Conservation (phyloP, 179 eudicot genomes). For the Heliamphora pulchella region DNA sequence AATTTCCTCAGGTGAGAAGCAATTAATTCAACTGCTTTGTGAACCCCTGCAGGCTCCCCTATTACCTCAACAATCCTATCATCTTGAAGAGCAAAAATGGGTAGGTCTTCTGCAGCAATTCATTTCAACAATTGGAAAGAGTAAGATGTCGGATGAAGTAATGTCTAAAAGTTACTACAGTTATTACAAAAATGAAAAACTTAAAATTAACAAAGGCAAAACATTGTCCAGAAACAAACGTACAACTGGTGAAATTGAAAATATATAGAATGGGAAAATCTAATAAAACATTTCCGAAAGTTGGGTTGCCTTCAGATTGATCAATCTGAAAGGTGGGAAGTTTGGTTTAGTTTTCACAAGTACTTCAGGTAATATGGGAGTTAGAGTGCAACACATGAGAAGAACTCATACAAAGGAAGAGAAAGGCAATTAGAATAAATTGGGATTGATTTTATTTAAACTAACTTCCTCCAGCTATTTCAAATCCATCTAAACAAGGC, state of each 20-base stretch:
- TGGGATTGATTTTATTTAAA: background rate
- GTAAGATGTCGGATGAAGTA: no score
- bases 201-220: background rate
- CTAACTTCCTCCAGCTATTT: background rate
- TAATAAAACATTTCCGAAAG: background rate
- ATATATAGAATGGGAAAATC: background rate
- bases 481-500: background rate
- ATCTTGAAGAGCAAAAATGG: slow-evolving; percentile 86
- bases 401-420: no score
- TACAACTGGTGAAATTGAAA: background rate
- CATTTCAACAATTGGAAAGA: slow-evolving; percentile 22
- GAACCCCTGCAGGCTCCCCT: slow-evolving; percentile 75
- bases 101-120: slow-evolving; percentile 68
- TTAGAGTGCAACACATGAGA: no score
- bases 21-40: slow-evolving; percentile 77
- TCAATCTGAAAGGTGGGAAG: background rate
- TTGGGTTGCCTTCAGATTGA: no score
- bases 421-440: background rate
- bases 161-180: background rate
- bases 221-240: no score
- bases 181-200: background rate
- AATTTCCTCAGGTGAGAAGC: slow-evolving; percentile 81
- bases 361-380: no score
- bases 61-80: slow-evolving; percentile 84
- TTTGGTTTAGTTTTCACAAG: no score